Evolutionary conservation across 2,329 filamentous ascomycete genomes (phyloP).

Genomic region (Penicillium sp.): DNA sequence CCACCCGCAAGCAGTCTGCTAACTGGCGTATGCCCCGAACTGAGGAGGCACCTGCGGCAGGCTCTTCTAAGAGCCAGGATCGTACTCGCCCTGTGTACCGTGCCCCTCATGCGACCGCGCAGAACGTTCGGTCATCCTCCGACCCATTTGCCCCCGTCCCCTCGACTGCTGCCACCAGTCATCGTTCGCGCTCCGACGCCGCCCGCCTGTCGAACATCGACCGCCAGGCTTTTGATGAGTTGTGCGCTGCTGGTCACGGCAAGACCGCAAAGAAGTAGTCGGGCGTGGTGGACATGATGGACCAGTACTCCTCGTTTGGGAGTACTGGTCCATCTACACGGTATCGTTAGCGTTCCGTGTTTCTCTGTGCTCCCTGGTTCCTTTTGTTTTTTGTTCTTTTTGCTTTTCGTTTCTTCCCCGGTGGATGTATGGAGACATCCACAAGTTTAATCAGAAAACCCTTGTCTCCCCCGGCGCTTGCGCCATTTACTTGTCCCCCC

Average conservation of each 20-base stretch:
- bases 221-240: neutral
- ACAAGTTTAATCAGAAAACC: neutral
- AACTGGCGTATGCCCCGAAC: neutral
- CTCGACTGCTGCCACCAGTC: neutral
- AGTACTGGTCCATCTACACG: neutral
- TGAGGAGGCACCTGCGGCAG: neutral
- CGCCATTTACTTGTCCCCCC: neutral
- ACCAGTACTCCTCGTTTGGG: neutral
- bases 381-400: neutral
- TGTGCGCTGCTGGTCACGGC: neutral
- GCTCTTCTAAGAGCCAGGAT: neutral
- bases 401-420: neutral
- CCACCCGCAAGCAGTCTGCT: no score
- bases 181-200: slow-evolving; percentile 1
- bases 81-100: neutral
- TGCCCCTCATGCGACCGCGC: neutral
- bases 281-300: no score
- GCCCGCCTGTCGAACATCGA: neutral
- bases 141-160: neutral
- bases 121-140: slow-evolving; percentile 5
- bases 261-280: neutral
- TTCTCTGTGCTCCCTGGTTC: neutral
- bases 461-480: neutral
- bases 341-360: neutral
- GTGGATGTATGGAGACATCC: slow-evolving; percentile 2